Evolutionary conservation across 768 basidiomycete genomes (phyloP), one percentile per base, ranked within the genome.

Genomic region (Lentinula edodes): DNA sequence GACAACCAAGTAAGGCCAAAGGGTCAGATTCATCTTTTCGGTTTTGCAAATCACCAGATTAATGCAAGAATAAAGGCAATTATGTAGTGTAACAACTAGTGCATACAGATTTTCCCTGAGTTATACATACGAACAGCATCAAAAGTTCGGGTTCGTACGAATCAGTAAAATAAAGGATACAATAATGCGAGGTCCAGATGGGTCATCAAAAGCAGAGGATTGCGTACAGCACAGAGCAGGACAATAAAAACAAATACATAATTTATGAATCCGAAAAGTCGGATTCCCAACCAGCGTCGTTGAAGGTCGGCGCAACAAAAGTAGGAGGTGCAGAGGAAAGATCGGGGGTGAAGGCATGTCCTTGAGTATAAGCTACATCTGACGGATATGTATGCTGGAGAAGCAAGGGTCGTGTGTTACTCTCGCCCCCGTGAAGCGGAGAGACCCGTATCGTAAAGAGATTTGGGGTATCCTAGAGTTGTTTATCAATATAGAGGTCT

Each of bases 261-360:
- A 58, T 15, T 60, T 57, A 67, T 12, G 41, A 35, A 60, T 75
- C 73, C 34, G 73, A 73, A 28, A 64, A 58, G 55, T 83, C 79
- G 55, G 82, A 80, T 45, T 81, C 84, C 85, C 85, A 86, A 18
- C 82, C 83, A 38, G 82, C 83, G 60, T 81, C 77, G 62, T 81
- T 74, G 57, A 84, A 79, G 67, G 74, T 80, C 34, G 83, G 83
- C 23, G 78, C 39, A 63, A 82, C 74, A 57, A 84, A 79, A 68
- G 74, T 79, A 34, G 83, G 83, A 23, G 78, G 79, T 23, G 79
- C 75, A 46, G 73, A 73, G 62, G 75, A 65, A 46, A 73, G 73
- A 63, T 75, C 73, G 42, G 71, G 63, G 62, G 80, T 79, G 39
- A 76, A 76, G 61, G 70, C 70, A 23, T 78, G 71, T 66, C 80